A percentile compares a stretch with the other conserved stretches of the same genome.
These are phyloP conservation scores for Cicer judaicum DNA, from an alignment of 306 rosid genomes.

Conservation along the genomic window DNA sequence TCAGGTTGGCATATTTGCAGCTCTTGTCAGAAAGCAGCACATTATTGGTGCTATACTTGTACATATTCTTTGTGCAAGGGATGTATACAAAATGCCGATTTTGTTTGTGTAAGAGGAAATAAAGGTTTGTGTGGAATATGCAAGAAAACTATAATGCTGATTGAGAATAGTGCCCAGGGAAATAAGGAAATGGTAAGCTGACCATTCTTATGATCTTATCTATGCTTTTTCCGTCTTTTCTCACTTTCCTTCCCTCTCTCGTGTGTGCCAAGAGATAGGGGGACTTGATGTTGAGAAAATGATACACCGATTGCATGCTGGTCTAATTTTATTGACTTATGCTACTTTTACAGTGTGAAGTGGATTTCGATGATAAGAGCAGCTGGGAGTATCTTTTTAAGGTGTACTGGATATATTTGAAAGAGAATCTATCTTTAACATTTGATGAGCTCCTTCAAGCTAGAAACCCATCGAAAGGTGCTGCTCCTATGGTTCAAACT, in stretches of 20 bases:
- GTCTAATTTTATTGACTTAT: slow-evolving; percentile 32
- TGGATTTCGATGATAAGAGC: slow-evolving; percentile 94
- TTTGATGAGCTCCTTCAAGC: slow-evolving; percentile 78
- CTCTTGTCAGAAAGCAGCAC: slow-evolving; percentile 76
- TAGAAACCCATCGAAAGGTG: slow-evolving; percentile 67
- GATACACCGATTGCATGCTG: slow-evolving; percentile 14
- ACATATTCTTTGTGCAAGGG: slow-evolving; percentile 90
- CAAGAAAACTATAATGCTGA: slow-evolving; percentile 86
- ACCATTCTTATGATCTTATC: slow-evolving; percentile 38
- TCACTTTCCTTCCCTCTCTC: background rate
- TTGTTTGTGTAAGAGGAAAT: slow-evolving; percentile 76
- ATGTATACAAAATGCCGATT: slow-evolving; percentile 82
- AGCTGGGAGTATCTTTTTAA: slow-evolving; percentile 99
- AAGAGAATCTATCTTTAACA: slow-evolving; percentile 76
- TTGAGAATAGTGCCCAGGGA: slow-evolving; percentile 70
- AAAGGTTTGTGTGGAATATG: slow-evolving; percentile 92
- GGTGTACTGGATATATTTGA: slow-evolving; percentile 85
- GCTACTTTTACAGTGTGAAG: slow-evolving; percentile 53
- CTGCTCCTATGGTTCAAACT: slow-evolving; percentile 50
- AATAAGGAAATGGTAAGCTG: slow-evolving; percentile 72
- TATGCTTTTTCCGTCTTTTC: slow-evolving; percentile 18
- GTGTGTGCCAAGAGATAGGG: background rate
- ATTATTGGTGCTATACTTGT: slow-evolving; percentile 95
- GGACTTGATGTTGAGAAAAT: slow-evolving; percentile 13
- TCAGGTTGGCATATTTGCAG: slow-evolving; percentile 99